Base-by-base conservation (phyloP, 306 rosid species). In the Delonix regia region DNA sequence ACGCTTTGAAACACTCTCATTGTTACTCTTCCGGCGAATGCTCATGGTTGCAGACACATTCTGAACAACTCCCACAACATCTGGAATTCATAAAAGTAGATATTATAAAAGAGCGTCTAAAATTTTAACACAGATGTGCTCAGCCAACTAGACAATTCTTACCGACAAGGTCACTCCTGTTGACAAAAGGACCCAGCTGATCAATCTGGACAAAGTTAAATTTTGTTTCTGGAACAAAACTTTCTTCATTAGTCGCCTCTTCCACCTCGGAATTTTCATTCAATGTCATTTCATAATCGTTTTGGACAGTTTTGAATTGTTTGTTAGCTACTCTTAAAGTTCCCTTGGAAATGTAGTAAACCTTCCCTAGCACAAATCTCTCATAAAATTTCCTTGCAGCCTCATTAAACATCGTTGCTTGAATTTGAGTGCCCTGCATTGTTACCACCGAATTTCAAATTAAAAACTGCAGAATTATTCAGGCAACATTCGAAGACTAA, bases 321-420 rank as follows among this genome's bases (percentile, higher is more conserved):
- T 95, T 95, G 84, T 95, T 95, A 9, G 99, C 99, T 80, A 95
- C 91, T 78, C 69, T 90, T 19, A 95, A 86, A 78, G 87, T 59
- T 14, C 99, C 99, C 79, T 76, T 95, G 63, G 98, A 95, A 77
- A 95, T 85, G 79, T 91, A 95, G 52, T 91, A 95, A 47, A 95
- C 98, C 86, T 91, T 95, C 45, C 99, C 99, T 28, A 89, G 38
- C 55, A 80, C 84, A 91, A 95, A 95, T 73, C 73, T 95, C 21
- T 91, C 98, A 83, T 39, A 91, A 81, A 92, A 95, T 66, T 91
- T 95, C 81, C 74, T 87, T 14, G 98, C 99, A 67, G 99, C 96
- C 48, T 87, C 94, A 57, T 95, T 95, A 79, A 95, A 95, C 99
- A 95, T 95, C 0, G 99, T 95, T 70, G 99, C 99, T 83, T 93